phyloP scores from a whole-genome alignment of 805 yeast species.

The Saturnispora mendoncae region DNA sequence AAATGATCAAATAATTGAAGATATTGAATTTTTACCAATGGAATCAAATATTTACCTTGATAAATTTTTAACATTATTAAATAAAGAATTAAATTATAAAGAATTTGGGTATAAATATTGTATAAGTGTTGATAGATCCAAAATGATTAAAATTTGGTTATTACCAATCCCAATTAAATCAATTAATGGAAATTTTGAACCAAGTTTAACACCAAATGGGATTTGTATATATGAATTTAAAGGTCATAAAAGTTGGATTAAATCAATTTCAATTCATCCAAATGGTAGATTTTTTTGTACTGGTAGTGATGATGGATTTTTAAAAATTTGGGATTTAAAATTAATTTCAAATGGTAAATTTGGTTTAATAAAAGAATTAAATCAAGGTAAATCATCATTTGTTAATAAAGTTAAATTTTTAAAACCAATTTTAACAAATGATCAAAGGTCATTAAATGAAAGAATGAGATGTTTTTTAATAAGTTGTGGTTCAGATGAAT shows the following conservation, averaged over 20 bases:
- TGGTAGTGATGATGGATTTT: conserved; percentile 70
- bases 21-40: conserved; percentile 55
- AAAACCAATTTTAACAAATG: conserved; percentile 28
- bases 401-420: conserved; percentile 57
- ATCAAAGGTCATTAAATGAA: conserved; percentile 14
- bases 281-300: conserved; percentile 61
- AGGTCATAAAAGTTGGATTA: conserved; percentile 88
- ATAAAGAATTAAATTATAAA: conserved; percentile 21
- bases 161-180: conserved; percentile 48
- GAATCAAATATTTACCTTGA: conserved; percentile 41
- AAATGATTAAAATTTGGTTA: conserved; percentile 65
- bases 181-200: conserved; percentile 27
- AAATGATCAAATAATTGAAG: conserved; percentile 86
- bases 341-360: conserved; percentile 19
- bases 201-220: conserved; percentile 51
- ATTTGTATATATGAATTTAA: conserved; percentile 44
- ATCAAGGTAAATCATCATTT: conserved; percentile 63
- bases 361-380: conserved; percentile 27
- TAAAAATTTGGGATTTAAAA: conserved; percentile 70
- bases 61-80: conserved; percentile 30
- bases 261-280: conserved; percentile 62
- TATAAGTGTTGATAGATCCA: conserved; percentile 75
- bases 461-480: conserved; percentile 52
- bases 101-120: conserved; percentile 55
- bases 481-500: conserved; percentile 55